Evolutionary conservation across 345 rosid species (phyloP).

Genomic region (Eucalyptus dawsonii): DNA sequence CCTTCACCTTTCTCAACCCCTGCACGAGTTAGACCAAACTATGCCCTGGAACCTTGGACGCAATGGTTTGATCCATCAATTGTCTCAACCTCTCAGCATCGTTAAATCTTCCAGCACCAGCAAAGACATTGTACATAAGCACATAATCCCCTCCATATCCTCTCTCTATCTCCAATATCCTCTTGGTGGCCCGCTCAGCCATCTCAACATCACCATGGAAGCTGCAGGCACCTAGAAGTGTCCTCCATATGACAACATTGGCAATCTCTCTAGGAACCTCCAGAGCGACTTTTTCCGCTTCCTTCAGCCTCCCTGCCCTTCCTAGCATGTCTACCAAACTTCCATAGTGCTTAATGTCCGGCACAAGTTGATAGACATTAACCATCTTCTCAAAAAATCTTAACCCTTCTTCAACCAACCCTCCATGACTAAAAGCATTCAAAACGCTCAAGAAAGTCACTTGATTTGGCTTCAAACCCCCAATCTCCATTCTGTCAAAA

Average conservation of each 20-base stretch:
- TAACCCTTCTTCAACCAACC: slow-evolving; percentile 58
- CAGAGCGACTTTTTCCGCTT: slow-evolving; percentile 62
- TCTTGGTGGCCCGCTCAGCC: slow-evolving; percentile 62
- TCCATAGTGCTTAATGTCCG: slow-evolving; percentile 69
- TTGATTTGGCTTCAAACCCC: slow-evolving; percentile 46
- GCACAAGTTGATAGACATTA: slow-evolving; percentile 25
- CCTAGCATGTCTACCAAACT: slow-evolving; percentile 73
- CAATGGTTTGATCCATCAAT: slow-evolving; percentile 40
- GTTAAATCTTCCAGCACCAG: slow-evolving; percentile 47
- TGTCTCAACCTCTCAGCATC: slow-evolving; percentile 57
- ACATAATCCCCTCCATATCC: slow-evolving; percentile 75
- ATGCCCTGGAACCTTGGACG: slow-evolving; percentile 48
- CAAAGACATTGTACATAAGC: slow-evolving; percentile 54
- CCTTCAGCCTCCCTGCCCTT: slow-evolving; percentile 68
- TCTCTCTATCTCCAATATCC: slow-evolving; percentile 57
- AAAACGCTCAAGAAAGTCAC: slow-evolving; percentile 69
- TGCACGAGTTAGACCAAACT: slow-evolving; percentile 1
- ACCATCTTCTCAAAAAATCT: slow-evolving; percentile 54
- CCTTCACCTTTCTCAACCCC: neutral
- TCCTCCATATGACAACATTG: slow-evolving; percentile 64
- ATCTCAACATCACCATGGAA: slow-evolving; percentile 56
- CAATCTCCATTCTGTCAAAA: slow-evolving; percentile 49
- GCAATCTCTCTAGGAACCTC: slow-evolving; percentile 37
- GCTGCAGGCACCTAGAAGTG: slow-evolving; percentile 70
- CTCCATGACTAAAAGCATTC: slow-evolving; percentile 88